A percentile compares a stretch with the other conserved stretches of the same genome.
phyloP scores from a whole-genome alignment of 2,329 filamentous ascomycete genomes.

The Cucurbitaria berberidis region DNA sequence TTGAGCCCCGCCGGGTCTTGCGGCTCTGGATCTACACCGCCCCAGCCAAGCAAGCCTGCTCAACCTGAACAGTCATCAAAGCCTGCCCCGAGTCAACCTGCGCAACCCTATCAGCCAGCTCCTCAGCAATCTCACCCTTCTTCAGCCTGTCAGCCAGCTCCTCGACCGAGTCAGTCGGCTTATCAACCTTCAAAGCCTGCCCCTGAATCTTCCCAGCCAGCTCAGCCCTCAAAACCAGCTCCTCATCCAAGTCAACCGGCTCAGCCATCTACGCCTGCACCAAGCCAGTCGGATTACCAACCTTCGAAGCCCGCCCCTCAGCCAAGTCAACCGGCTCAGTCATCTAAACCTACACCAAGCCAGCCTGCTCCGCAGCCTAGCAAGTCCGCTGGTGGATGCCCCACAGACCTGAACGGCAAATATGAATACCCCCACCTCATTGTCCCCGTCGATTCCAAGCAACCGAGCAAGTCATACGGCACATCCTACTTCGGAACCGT shows the following conservation, averaged over 20 bases:
- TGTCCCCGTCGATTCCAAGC: constrained; percentile 62
- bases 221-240: background rate
- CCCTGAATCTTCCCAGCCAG: background rate
- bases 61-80: constrained; percentile 1
- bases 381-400: constrained; percentile 18
- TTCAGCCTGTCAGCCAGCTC: too few relatives aligned
- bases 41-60: background rate
- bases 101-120: background rate
- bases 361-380: background rate
- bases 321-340: background rate
- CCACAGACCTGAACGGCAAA: constrained; percentile 30
- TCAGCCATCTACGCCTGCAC: background rate
- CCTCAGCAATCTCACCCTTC: too few relatives aligned
- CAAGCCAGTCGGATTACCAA: too few relatives aligned
- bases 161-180: too few relatives aligned
- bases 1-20: constrained; percentile 43
- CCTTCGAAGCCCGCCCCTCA: background rate
- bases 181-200: too few relatives aligned
- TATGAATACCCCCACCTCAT: constrained; percentile 66
- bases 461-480: constrained; percentile 60
- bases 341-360: background rate
- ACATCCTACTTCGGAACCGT: constrained; percentile 61
- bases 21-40: constrained; percentile 22
- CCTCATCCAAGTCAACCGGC: constrained; percentile 4
- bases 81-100: background rate